Percentiles rank a stretch among this genome's conserved stretches.
These are phyloP conservation scores for Nymphaea colorata DNA, from an alignment of 164 flowering plant genomes.

Conservation along the genomic window DNA sequence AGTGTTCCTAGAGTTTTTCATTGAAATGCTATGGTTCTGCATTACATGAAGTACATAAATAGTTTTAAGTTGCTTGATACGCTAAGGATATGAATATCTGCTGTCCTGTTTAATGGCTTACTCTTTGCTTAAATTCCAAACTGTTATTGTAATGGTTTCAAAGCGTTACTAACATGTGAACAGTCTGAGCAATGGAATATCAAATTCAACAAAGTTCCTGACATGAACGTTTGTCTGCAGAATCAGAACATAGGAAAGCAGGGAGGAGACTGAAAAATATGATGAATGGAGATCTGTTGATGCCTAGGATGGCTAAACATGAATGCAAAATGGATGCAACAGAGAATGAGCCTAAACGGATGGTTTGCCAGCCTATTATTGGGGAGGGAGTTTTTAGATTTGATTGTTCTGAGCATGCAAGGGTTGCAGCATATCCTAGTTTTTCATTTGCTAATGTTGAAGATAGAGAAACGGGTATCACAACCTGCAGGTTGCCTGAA, in stretches of 20 bases:
- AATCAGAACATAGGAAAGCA: slow-evolving; percentile 2
- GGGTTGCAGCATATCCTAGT: slow-evolving; percentile 64
- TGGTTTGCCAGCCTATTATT: slow-evolving; percentile 67
- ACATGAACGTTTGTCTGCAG: slow-evolving; percentile 33
- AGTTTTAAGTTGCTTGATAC: too few species aligned
- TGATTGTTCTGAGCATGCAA: slow-evolving; percentile 64
- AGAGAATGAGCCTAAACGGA: slow-evolving; percentile 33
- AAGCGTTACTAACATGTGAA: too few species aligned
- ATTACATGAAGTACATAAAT: too few species aligned
- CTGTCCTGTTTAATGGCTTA: too few species aligned
- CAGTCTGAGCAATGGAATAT: too few species aligned
- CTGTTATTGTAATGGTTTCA: too few species aligned
- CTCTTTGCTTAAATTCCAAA: too few species aligned
- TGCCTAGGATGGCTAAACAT: slow-evolving; percentile 34
- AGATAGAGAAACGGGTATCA: slow-evolving; percentile 48
- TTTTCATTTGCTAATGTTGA: slow-evolving; percentile 48
- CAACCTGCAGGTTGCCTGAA: slow-evolving; percentile 30
- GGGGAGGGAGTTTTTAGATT: slow-evolving; percentile 88
- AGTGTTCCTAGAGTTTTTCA: too few species aligned
- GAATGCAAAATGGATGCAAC: slow-evolving; percentile 14
- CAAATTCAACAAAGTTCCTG: slow-evolving; percentile 9
- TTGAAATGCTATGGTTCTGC: too few species aligned
- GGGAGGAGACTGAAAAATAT: slow-evolving; percentile 8
- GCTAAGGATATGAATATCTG: too few species aligned
- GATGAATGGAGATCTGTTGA: slow-evolving; percentile 12